These are phyloP conservation scores for Saxophila tyrrhenica DNA, from an alignment of 495 filamentous ascomycete genomes.

Conservation along the genomic window DNA sequence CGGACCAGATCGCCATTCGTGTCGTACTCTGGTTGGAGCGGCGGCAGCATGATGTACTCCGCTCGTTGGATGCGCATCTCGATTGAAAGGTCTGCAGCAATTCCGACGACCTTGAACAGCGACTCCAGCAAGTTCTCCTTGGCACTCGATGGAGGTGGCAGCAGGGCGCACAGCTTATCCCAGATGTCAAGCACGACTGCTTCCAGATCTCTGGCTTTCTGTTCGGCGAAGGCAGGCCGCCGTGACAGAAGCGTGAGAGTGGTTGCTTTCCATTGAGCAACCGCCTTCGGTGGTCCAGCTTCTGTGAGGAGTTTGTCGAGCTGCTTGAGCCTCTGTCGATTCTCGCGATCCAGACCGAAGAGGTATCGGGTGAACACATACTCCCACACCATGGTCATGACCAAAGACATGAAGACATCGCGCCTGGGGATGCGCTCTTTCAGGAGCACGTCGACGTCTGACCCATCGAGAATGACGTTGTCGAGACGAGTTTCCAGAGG, in stretches of 20 bases:
- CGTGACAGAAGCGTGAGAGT: conserved; percentile 80
- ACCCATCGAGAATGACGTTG: conserved; percentile 84
- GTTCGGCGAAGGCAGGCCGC: conserved; percentile 57
- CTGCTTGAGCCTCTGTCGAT: conserved; percentile 89
- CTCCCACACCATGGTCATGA: conserved; percentile 98
- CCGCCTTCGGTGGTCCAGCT: conserved; percentile 64
- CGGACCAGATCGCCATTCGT: conserved; percentile 75
- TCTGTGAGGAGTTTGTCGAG: conserved; percentile 85
- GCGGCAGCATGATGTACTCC: conserved; percentile 95
- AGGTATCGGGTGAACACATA: conserved; percentile 95
- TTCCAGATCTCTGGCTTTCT: conserved; percentile 76
- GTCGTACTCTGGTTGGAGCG: conserved; percentile 90
- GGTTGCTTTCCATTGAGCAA: conserved; percentile 91
- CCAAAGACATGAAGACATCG: conserved; percentile 91
- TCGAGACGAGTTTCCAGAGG: conserved; percentile 86
- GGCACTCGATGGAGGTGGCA: conserved; percentile 69
- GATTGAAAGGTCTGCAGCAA: conserved; percentile 76
- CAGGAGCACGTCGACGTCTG: conserved; percentile 76
- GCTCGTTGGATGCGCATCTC: conserved; percentile 95
- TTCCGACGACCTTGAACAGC: conserved; percentile 67
- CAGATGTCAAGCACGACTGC: conserved; percentile 80
- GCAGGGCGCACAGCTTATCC: conserved; percentile 60
- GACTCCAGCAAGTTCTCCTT: conserved; percentile 64
- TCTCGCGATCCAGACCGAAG: conserved; percentile 95
- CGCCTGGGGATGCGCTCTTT: conserved; percentile 73